These are phyloP conservation scores for Gossypium davidsonii DNA, from an alignment of 441 rosid genomes.

Conservation along the genomic window DNA sequence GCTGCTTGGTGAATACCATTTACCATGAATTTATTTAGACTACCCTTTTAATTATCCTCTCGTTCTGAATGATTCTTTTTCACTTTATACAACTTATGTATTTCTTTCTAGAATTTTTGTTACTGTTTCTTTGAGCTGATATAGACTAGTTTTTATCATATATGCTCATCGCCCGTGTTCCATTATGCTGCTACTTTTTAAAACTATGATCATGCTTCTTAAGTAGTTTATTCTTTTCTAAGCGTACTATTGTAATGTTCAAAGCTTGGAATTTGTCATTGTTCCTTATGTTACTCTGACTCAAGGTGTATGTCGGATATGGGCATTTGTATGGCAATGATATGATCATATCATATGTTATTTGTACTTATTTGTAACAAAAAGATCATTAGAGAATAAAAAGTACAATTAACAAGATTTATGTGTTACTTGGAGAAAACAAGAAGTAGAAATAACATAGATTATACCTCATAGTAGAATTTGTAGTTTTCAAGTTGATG, in stretches of 20 bases:
- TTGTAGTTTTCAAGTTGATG: neutral
- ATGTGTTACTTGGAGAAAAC: no score
- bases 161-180: no score
- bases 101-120: neutral
- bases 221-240: neutral
- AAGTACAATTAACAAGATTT: no score
- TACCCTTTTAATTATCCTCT: neutral
- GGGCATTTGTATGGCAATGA: neutral
- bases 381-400: no score
- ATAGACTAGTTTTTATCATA: neutral
- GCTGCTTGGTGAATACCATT: neutral
- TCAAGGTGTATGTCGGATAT: neutral
- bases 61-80: neutral
- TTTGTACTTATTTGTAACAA: no score
- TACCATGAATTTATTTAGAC: neutral
- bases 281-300: neutral
- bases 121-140: neutral
- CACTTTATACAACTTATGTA: neutral
- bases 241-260: neutral
- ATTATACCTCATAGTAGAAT: neutral
- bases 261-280: neutral
- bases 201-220: neutral
- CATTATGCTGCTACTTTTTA: no score
- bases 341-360: no score
- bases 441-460: neutral